Evolutionary conservation across 768 basidiomycete genomes (phyloP).

Genomic region (Lyophyllum atratum): DNA sequence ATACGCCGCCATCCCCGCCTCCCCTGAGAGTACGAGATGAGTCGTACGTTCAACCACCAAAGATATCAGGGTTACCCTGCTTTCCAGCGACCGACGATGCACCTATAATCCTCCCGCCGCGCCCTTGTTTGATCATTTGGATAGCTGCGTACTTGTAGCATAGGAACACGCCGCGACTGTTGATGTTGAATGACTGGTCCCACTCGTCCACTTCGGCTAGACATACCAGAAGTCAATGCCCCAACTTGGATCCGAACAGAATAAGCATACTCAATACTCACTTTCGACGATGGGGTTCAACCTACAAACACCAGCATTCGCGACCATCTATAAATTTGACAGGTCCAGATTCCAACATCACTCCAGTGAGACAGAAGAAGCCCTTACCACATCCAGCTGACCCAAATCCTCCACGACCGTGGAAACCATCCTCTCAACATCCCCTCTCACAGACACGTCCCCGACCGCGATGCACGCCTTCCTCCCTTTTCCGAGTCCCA

Average conservation of each 20-base stretch:
- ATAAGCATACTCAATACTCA: constrained; percentile 5
- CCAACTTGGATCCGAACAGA: neutral
- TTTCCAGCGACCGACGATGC: constrained; percentile 35
- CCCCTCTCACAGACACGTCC: constrained; percentile 33
- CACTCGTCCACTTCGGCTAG: constrained; percentile 27
- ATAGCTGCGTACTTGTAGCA: constrained; percentile 35
- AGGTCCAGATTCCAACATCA: neutral
- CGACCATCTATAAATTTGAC: constrained; percentile 30
- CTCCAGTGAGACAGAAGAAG: neutral
- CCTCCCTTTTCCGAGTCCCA: constrained; percentile 11
- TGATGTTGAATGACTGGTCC: constrained; percentile 28
- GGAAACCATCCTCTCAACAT: constrained; percentile 37
- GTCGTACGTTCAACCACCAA: neutral
- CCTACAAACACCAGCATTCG: constrained; percentile 33
- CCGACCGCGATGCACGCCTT: constrained; percentile 16
- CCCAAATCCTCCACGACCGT: constrained; percentile 19
- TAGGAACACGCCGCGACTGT: constrained; percentile 31
- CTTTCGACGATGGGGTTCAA: constrained; percentile 21
- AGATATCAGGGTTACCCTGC: constrained; percentile 21
- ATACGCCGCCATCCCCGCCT: constrained; percentile 25
- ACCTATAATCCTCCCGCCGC: constrained; percentile 34
- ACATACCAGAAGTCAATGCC: neutral
- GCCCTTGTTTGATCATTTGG: constrained; percentile 36
- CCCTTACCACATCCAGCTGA: constrained; percentile 30
- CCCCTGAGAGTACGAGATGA: constrained; percentile 4